Percentiles rank a stretch among this genome's conserved stretches.
phyloP scores from a whole-genome alignment of 2,329 filamentous ascomycete genomes.

The Paraphaeosphaeria minitans region DNA sequence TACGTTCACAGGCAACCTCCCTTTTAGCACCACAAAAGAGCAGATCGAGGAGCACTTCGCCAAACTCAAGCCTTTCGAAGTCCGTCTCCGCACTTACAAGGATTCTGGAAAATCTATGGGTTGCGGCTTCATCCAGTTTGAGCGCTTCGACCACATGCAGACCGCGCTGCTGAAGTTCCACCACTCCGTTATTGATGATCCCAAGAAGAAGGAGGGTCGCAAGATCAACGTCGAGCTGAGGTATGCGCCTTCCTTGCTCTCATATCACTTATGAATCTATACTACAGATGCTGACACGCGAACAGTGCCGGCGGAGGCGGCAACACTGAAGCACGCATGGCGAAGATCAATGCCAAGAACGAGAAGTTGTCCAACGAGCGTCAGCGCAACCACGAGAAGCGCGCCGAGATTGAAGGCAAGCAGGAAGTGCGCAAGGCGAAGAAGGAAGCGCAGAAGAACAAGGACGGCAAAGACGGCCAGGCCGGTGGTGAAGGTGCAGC shows the following conservation, averaged over 20 bases:
- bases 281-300: conserved; percentile 11
- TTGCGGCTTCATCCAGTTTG: conserved; percentile 76
- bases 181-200: conserved; percentile 74
- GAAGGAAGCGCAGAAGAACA: conserved; percentile 38
- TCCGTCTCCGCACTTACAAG: conserved; percentile 60
- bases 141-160: conserved; percentile 85
- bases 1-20: conserved; percentile 73
- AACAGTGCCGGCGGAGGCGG: conserved; percentile 80
- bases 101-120: conserved; percentile 46
- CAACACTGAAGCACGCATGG: conserved; percentile 71
- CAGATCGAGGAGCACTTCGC: conserved; percentile 77
- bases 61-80: conserved; percentile 69
- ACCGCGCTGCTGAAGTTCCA: conserved; percentile 90
- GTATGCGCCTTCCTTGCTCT: conserved; percentile 51
- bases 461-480: conserved; percentile 15
- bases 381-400: conserved; percentile 56
- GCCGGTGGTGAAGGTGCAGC: conserved; percentile 15
- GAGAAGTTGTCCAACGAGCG: conserved; percentile 76
- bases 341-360: conserved; percentile 87
- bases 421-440: conserved; percentile 48
- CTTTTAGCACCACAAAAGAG: conserved; percentile 76
- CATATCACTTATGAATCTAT: not conserved
- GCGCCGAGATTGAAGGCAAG: conserved; percentile 48
- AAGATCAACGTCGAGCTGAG: conserved; percentile 94
- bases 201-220: conserved; percentile 62